Evolutionary conservation across 140 eudicot genomes (phyloP), one percentile per base, ranked within the genome.

Genomic region (Cichorium intybus): DNA sequence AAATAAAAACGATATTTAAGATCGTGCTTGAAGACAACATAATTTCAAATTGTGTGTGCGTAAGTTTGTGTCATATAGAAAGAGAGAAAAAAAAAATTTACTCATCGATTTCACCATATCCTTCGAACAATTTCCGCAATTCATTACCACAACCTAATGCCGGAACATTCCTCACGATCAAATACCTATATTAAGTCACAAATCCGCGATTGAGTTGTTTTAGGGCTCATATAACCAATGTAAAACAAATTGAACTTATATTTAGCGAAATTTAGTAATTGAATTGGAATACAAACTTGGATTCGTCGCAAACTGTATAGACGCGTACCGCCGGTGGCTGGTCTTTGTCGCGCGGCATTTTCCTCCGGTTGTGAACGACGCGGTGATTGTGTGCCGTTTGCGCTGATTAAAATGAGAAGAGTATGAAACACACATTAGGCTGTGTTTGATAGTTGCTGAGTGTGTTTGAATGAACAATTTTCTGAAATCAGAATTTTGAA

Each of bases 241-340:
- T 10, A 76, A 10, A 56, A 18, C 43, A 31, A 43, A 55, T 34
- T 64, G 2, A 3, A 64, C 14, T 14, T 20, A 39, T 39, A 24
- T 12, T 14, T 23, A 18, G 23, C 16, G 33, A 12, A 46, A n/a
- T 56, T 17, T 21, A 54, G 14, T 22, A 16, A 20, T 26, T 29
- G 22, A 41, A 62, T 16, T 5, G 20, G 58, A 77, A 15, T 5
- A 70, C 75, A 35, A 59, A 90, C 94, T 79, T 90, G 63, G 95
- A 90, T 82, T 87, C 95, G 47, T 90, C 96, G 64, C 88, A 84
- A 54, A 90, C 95, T 16, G 96, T 82, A 51, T 87, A 90, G 5
- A 90, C 88, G 17, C 90, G 84, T 62, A 87, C 90, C 24, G 87
- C 96, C 20, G 86, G 67, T 7, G 86, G 60, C 66, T 87, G 86